These are phyloP conservation scores for Fusarium succisae DNA, from an alignment of 2,329 filamentous ascomycete species.

Conservation along the genomic window DNA sequence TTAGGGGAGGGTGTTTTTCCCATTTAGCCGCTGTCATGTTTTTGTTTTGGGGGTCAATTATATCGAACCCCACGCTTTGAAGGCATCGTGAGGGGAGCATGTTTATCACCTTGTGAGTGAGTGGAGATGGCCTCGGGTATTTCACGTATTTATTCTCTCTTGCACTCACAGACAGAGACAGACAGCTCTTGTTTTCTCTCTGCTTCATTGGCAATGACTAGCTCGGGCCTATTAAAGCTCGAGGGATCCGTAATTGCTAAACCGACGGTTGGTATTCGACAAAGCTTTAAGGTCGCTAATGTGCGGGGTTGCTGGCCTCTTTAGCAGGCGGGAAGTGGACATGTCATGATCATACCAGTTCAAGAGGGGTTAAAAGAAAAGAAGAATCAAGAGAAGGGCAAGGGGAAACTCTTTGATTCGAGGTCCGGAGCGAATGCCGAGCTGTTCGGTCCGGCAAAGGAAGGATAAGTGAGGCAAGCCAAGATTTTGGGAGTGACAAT, in stretches of 20 bases:
- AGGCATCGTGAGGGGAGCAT: not conserved
- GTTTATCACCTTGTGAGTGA: too few species aligned
- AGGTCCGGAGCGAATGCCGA: not conserved
- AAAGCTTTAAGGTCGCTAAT: not conserved
- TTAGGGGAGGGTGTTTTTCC: not conserved
- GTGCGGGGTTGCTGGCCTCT: slow-evolving; percentile 14
- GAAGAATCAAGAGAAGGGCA: not conserved
- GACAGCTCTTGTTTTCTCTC: not conserved
- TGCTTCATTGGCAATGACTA: not conserved
- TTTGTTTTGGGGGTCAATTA: not conserved
- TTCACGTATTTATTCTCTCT: not conserved
- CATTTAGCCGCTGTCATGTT: not conserved
- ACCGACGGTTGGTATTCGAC: slow-evolving; percentile 38
- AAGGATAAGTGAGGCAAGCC: not conserved
- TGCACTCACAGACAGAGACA: not conserved
- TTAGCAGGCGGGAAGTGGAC: slow-evolving; percentile 13
- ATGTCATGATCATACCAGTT: slow-evolving; percentile 12
- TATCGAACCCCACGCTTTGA: not conserved
- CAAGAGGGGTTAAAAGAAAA: slow-evolving; percentile 7
- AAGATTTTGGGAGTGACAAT: not conserved
- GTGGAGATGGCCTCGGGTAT: not conserved
- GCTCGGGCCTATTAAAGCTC: not conserved
- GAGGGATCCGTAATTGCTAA: slow-evolving; percentile 39
- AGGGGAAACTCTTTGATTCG: not conserved
- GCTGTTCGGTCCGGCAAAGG: slow-evolving; percentile 18